These are phyloP conservation scores for Serendipita sp. DNA, from an alignment of 768 basidiomycete genomes.

Conservation along the genomic window DNA sequence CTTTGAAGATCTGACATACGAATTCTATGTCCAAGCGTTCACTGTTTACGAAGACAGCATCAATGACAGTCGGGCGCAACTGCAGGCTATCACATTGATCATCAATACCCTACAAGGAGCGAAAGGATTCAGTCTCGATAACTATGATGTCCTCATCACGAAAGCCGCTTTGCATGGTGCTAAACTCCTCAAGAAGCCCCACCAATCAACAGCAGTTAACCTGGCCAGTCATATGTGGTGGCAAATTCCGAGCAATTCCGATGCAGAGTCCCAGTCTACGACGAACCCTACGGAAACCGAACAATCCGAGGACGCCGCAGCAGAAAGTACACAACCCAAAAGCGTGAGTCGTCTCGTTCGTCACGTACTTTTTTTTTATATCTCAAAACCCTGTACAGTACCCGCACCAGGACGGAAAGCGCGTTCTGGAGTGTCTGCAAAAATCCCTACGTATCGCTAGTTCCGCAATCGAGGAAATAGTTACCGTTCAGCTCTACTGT, in stretches of 20 bases:
- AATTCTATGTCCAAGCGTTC: slow-evolving; percentile 95
- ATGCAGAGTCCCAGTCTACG: not conserved
- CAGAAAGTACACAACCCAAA: slow-evolving; percentile 24
- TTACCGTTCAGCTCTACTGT: slow-evolving; percentile 89
- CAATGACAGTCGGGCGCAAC: slow-evolving; percentile 84
- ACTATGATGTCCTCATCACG: slow-evolving; percentile 94
- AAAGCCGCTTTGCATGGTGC: slow-evolving; percentile 97
- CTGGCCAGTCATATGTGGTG: slow-evolving; percentile 97
- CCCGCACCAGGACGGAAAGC: slow-evolving; percentile 88
- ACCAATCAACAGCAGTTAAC: slow-evolving; percentile 88
- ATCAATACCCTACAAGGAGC: slow-evolving; percentile 82
- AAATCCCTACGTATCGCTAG: slow-evolving; percentile 93
- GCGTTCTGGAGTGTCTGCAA: slow-evolving; percentile 93
- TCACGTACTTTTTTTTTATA: not conserved
- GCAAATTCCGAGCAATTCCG: slow-evolving; percentile 49
- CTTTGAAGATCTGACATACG: slow-evolving; percentile 92
- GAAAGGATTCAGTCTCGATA: slow-evolving; percentile 82
- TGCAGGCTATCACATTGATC: slow-evolving; percentile 93
- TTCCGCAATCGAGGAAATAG: slow-evolving; percentile 90
- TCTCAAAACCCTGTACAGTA: slow-evolving; percentile 28
- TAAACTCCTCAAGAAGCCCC: slow-evolving; percentile 93
- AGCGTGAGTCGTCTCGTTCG: slow-evolving; percentile 31
- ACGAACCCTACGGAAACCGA: slow-evolving; percentile 29
- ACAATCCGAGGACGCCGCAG: slow-evolving; percentile 24
- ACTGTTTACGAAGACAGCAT: slow-evolving; percentile 97